Percentiles rank a stretch among this genome's conserved stretches.
phyloP scores from a whole-genome alignment of 208 protist genomes.

The Wallacemonas rigidus region DNA sequence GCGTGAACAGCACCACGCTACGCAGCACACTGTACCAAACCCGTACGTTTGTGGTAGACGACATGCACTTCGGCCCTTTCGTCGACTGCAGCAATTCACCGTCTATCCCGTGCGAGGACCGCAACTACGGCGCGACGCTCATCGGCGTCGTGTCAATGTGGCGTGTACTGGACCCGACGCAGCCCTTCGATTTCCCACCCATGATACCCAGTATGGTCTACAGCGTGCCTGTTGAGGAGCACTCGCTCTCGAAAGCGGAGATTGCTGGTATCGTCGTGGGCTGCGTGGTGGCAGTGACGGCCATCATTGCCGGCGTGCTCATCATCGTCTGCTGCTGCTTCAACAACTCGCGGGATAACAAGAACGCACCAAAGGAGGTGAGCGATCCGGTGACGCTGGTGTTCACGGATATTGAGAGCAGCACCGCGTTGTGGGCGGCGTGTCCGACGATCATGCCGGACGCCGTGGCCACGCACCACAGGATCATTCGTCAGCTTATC shows the following conservation, averaged over 20 bases:
- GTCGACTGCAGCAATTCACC: not conserved
- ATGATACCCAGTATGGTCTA: constrained; percentile 49
- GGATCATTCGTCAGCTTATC: constrained; percentile 62
- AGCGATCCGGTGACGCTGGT: constrained; percentile 56
- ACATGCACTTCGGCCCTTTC: constrained; percentile 32
- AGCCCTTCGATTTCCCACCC: constrained; percentile 1
- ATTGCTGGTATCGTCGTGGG: constrained; percentile 38
- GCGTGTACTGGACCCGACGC: constrained; percentile 29
- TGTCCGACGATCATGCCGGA: constrained; percentile 60
- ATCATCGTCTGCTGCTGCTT: constrained; percentile 16
- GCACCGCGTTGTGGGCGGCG: constrained; percentile 77
- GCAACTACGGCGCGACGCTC: constrained; percentile 54
- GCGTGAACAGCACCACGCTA: constrained; percentile 23
- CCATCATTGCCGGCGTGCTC: constrained; percentile 15
- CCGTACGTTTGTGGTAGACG: constrained; percentile 23
- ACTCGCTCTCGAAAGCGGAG: constrained; percentile 21
- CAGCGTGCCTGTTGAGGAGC: not conserved
- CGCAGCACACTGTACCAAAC: constrained; percentile 26
- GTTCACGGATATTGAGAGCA: constrained; percentile 84
- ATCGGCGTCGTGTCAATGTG: constrained; percentile 31
- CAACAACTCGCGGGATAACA: constrained; percentile 38
- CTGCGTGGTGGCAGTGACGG: not conserved
- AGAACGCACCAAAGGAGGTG: constrained; percentile 44
- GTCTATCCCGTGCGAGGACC: constrained; percentile 17
- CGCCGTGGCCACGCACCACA: constrained; percentile 71